phyloP scores from a whole-genome alignment of 2,329 filamentous ascomycete species.

The Botrytis pseudocinerea region DNA sequence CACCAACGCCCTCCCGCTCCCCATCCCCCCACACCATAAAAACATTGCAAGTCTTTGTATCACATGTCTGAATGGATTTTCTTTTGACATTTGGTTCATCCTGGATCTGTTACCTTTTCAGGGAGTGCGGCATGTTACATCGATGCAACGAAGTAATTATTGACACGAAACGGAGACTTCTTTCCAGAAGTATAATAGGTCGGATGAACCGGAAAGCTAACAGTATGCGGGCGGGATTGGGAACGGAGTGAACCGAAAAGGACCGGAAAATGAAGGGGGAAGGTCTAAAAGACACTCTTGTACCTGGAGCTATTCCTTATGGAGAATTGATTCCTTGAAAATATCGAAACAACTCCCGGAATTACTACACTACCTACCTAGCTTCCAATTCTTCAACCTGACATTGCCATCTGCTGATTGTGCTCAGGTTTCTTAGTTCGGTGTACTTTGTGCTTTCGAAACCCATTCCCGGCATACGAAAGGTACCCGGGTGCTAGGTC shows the following conservation, averaged over 20 bases:
- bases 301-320: slow-evolving; percentile 22
- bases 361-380: slow-evolving; percentile 11
- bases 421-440: not conserved
- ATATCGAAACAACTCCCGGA: slow-evolving; percentile 5
- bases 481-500: not conserved
- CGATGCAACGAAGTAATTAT: slow-evolving; percentile 9
- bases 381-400: slow-evolving; percentile 2
- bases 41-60: slow-evolving; percentile 1
- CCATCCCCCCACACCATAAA: not conserved
- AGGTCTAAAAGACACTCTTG: not conserved
- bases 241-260: slow-evolving; percentile 12
- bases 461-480: slow-evolving; percentile 8
- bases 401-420: slow-evolving; percentile 4
- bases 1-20: not conserved
- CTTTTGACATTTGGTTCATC: not conserved
- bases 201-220: slow-evolving; percentile 7
- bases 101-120: not conserved
- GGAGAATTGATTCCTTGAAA: slow-evolving; percentile 5
- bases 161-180: slow-evolving; percentile 1
- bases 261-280: slow-evolving; percentile 11
- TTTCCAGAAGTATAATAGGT: slow-evolving; percentile 19
- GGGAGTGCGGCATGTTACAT: slow-evolving; percentile 4
- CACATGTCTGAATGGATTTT: not conserved
- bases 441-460: not conserved
- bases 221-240: slow-evolving; percentile 1